Conservation (phyloP, 2,329 filamentous ascomycete genomes). For the Orbilia ellipsospora region DNA sequence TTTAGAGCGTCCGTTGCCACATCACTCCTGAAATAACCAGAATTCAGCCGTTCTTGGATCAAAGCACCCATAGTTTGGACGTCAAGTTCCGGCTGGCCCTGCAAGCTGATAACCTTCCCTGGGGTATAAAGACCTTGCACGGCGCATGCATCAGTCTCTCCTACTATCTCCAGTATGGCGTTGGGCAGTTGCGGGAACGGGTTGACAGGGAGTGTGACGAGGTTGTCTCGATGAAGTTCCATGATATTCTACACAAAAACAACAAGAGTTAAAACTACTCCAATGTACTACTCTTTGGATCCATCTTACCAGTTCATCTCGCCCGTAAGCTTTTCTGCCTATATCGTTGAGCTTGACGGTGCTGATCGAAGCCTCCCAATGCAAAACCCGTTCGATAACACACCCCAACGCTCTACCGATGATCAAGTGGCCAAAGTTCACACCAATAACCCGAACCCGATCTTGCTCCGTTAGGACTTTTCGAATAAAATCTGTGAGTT, state of each 20-base stretch:
- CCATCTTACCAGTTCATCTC: constrained; percentile 65
- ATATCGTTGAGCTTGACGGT: constrained; percentile 74
- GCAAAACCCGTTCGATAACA: constrained; percentile 73
- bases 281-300: neutral
- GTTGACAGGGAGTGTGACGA: constrained; percentile 63
- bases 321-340: constrained; percentile 77
- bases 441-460: constrained; percentile 77
- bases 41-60: constrained; percentile 71
- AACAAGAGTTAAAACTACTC: neutral
- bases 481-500: constrained; percentile 75
- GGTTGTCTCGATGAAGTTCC: constrained; percentile 87
- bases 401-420: constrained; percentile 77
- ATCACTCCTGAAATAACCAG: constrained; percentile 76
- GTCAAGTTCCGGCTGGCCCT: constrained; percentile 88
- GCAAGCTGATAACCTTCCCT: constrained; percentile 76
- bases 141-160: constrained; percentile 73
- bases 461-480: constrained; percentile 70
- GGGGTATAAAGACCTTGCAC: constrained; percentile 84
- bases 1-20: constrained; percentile 75
- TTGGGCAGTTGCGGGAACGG: constrained; percentile 67
- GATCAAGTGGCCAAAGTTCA: constrained; percentile 92
- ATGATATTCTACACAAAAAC: constrained; percentile 70
- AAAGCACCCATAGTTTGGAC: constrained; percentile 77
- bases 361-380: constrained; percentile 83
- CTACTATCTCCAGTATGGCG: constrained; percentile 71